These are phyloP conservation scores for Rhododendron vialii DNA, from an alignment of 148 eudicot species.

Conservation along the genomic window DNA sequence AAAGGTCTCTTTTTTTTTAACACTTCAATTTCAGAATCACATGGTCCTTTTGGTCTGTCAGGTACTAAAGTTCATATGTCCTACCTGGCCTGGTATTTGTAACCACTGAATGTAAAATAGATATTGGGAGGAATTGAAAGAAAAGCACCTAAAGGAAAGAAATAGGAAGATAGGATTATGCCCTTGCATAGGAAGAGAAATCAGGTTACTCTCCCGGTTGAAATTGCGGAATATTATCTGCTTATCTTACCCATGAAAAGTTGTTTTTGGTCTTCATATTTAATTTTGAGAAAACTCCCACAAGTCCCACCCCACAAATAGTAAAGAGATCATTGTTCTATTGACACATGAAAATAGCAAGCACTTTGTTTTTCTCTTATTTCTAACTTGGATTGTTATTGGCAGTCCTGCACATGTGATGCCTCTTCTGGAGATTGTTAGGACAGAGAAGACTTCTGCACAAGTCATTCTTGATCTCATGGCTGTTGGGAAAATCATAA, in stretches of 20 bases:
- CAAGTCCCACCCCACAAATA: neutral
- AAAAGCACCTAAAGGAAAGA: neutral
- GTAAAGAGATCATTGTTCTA: neutral
- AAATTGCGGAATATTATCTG: neutral
- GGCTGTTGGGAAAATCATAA: conserved; percentile 71
- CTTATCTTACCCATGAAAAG: neutral
- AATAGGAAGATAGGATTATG: neutral
- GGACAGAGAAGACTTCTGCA: conserved; percentile 82
- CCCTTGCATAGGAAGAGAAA: neutral
- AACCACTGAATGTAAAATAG: neutral
- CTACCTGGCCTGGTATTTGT: conserved; percentile 1
- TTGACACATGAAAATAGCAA: neutral
- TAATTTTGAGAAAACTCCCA: neutral
- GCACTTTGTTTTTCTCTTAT: neutral
- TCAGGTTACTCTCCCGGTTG: neutral
- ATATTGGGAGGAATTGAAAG: neutral
- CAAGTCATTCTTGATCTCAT: conserved; percentile 88
- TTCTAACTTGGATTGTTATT: conserved; percentile 21
- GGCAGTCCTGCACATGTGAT: conserved; percentile 93
- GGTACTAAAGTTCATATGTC: neutral
- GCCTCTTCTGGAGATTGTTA: conserved; percentile 93
- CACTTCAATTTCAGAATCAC: neutral
- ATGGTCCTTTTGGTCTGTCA: neutral
- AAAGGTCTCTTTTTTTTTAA: neutral
- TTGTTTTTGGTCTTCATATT: neutral